Evolutionary conservation across 495 filamentous ascomycete genomes (phyloP).

Genomic region (Emericellopsis terricola): DNA sequence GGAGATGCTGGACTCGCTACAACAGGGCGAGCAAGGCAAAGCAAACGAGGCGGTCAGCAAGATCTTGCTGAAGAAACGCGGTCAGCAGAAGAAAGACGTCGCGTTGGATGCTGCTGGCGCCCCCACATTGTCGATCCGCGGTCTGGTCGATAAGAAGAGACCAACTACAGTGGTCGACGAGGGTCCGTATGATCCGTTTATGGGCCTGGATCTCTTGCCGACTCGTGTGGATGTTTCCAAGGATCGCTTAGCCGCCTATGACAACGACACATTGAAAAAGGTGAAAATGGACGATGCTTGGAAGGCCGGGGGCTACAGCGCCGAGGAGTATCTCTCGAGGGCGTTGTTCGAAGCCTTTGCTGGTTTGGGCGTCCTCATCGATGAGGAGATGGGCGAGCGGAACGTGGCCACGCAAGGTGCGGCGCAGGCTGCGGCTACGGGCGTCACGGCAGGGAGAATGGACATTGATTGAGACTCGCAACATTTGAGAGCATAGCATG

Average conservation of each 20-base stretch:
- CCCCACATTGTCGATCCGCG: conserved; percentile 43
- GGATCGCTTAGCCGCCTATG: conserved; percentile 32
- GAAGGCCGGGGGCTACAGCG: conserved; percentile 66
- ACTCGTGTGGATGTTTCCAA: conserved; percentile 46
- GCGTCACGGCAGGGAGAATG: conserved; percentile 22
- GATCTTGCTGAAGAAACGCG: conserved; percentile 54
- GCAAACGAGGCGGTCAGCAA: conserved; percentile 37
- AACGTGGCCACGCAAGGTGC: conserved; percentile 11
- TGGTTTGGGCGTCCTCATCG: conserved; percentile 64
- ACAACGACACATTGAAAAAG: conserved; percentile 39
- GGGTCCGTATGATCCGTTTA: conserved; percentile 79
- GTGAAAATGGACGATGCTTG: conserved; percentile 39
- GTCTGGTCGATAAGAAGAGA: conserved; percentile 49
- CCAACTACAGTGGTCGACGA: conserved; percentile 13
- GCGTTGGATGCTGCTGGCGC: conserved; percentile 9
- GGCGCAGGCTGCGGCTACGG: conserved; percentile 15
- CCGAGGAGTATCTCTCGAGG: conserved; percentile 61
- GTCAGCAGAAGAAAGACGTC: conserved; percentile 17
- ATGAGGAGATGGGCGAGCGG: conserved; percentile 46
- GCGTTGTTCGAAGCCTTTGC: conserved; percentile 79
- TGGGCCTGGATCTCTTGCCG: conserved; percentile 45
- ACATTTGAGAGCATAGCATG: too few species aligned
- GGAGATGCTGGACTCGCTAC: conserved; percentile 31
- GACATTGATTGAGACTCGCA: conserved; percentile 28
- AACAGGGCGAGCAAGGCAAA: conserved; percentile 26